Percentiles rank a stretch among this genome's conserved stretches.
phyloP scores from a whole-genome alignment of 352 stramenopile species.

The Phytophthora chlamydospora region DNA sequence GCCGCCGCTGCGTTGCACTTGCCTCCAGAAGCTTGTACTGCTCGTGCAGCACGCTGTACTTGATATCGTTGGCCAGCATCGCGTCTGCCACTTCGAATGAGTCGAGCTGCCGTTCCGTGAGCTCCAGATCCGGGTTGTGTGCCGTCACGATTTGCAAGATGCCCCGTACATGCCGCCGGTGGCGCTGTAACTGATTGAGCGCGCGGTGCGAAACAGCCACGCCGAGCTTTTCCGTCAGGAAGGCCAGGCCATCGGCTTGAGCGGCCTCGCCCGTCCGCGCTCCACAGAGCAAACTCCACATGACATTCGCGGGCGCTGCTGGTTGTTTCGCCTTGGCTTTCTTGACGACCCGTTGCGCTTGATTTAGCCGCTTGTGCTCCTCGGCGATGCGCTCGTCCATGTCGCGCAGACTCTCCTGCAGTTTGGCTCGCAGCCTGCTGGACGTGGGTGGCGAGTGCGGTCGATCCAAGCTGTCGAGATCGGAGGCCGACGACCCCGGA shows the following conservation, averaged over 20 bases:
- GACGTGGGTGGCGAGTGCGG: conserved; percentile 37
- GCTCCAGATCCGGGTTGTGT: conserved; percentile 78
- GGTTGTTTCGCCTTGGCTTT: conserved; percentile 33
- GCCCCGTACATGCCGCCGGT: conserved; percentile 72
- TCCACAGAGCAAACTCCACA: conserved; percentile 78
- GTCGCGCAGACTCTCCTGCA: conserved; percentile 61
- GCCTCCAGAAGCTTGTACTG: conserved; percentile 61
- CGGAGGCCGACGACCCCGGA: conserved; percentile 28
- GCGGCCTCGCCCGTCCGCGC: conserved; percentile 32
- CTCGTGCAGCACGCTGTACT: conserved; percentile 66
- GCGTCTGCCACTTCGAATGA: conserved; percentile 74
- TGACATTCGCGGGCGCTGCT: conserved; percentile 35
- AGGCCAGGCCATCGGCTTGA: conserved; percentile 59
- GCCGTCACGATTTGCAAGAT: conserved; percentile 85
- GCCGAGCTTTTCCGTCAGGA: conserved; percentile 61
- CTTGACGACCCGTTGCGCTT: conserved; percentile 39
- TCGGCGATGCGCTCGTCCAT: conserved; percentile 60
- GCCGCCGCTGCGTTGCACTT: conserved; percentile 51
- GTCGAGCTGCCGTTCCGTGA: conserved; percentile 84
- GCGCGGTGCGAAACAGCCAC: conserved; percentile 68
- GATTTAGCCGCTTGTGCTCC: conserved; percentile 47
- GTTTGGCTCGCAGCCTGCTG: conserved; percentile 62
- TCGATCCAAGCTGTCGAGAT: conserved; percentile 36
- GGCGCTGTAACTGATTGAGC: conserved; percentile 83
- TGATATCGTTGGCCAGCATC: conserved; percentile 81